A percentile compares a stretch with the other conserved stretches of the same genome.
Evolutionary conservation across 495 filamentous ascomycete genomes (phyloP).

Genomic region (Endocarpon pusillum): DNA sequence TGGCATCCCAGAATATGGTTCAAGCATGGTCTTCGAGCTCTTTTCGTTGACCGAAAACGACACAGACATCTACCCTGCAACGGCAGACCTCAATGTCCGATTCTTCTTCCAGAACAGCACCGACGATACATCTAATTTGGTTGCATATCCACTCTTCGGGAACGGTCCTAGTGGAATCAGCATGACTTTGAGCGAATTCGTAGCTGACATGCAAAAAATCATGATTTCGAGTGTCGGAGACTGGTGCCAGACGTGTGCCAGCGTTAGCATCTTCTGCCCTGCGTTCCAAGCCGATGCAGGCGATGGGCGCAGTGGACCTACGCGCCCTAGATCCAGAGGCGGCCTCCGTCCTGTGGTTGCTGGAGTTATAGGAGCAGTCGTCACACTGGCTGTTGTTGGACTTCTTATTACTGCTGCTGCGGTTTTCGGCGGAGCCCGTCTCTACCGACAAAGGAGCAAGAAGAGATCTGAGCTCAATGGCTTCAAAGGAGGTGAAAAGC

Average conservation of each 20-base stretch:
- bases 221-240: constrained; percentile 37
- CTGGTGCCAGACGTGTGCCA: constrained; percentile 59
- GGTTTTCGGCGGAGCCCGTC: constrained; percentile 26
- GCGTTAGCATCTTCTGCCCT: constrained; percentile 41
- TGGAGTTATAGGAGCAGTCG: constrained; percentile 34
- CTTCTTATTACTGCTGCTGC: constrained; percentile 15
- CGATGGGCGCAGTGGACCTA: constrained; percentile 2
- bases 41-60: constrained; percentile 36
- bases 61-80: constrained; percentile 28
- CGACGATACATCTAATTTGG: constrained; percentile 28
- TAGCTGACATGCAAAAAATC: constrained; percentile 37
- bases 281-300: constrained; percentile 11
- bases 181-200: constrained; percentile 48
- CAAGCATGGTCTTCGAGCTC: constrained; percentile 57
- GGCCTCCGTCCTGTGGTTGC: constrained; percentile 25
- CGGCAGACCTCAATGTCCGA: constrained; percentile 47
- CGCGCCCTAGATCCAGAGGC: constrained; percentile 8
- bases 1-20: constrained; percentile 51
- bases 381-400: constrained; percentile 21
- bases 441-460: constrained; percentile 9
- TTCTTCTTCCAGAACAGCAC: constrained; percentile 68
- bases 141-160: constrained; percentile 51
- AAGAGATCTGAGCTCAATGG: constrained; percentile 18
- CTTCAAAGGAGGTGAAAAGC: constrained; percentile 31
- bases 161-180: constrained; percentile 27